Evolutionary conservation across 805 yeast genomes (phyloP), one percentile per base, ranked within the genome.

Genomic region (Vanderwaltozyma yarrowii): DNA sequence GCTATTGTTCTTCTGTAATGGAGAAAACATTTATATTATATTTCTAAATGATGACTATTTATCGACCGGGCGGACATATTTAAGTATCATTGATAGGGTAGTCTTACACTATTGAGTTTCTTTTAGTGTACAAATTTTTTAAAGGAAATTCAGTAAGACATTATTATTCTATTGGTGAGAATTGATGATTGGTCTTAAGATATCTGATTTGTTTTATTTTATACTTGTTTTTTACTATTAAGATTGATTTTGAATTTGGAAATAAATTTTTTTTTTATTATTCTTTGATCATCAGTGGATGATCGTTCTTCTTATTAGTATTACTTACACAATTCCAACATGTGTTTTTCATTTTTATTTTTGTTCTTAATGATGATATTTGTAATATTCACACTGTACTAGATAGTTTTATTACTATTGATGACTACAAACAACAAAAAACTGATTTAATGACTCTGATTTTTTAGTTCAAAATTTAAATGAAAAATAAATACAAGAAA

Each of bases 21-120:
- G 13, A 30, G 16, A 5, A 14, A 23, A 15, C 15, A n/a, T 35
- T 30, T 13, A 25, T 30, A 28, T 35, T 27, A 35, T 6, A 3
- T 28, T 17, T 33, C 27, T 24, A 50, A 43, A 54, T 60, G 65
- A 60, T 60, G 64, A 60, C 56, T 49, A 38, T 46, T 52, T 55
- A 57, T 61, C 63, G 70, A 65, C 70, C 70, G 70, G 70, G 70
- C 70, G 70, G 69, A 65, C 70, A 65, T 65, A 60, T 33, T 42
- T 51, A n/a, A 58, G 64, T 59, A 59, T 58, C 50, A 47, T 33
- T 20, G 39, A 46, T 43, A 43, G 42, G 46, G 54, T 45, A 46
- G 54, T 44, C 41, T 37, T 40, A 40, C 45, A 46, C 36, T 36
- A 44, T 43, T 43, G 45, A 33, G 46, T 49, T 46, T 43, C 51